These are phyloP conservation scores for Acacia melanoxylon DNA, from an alignment of 306 rosid genomes.

Conservation along the genomic window DNA sequence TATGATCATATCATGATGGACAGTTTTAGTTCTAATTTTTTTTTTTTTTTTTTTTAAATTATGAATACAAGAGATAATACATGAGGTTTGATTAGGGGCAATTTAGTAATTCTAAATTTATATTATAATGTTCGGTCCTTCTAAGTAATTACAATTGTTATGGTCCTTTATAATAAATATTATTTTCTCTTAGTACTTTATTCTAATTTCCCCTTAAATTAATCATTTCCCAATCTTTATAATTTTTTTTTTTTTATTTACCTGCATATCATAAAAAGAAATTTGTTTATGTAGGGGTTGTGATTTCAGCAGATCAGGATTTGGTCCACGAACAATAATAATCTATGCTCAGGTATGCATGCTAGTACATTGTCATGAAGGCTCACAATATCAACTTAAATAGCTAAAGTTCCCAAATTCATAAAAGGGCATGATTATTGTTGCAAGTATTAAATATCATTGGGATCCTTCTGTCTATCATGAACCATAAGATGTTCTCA, in stretches of 20 bases:
- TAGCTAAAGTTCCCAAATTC: constrained; percentile 24
- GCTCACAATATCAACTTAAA: neutral
- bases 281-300: constrained; percentile 56
- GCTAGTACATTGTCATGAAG: constrained; percentile 27
- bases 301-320: constrained; percentile 96
- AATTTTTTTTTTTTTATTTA: neutral
- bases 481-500: constrained; percentile 9
- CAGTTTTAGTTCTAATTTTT: too few species aligned
- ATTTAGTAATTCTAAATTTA: too few species aligned
- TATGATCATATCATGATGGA: too few species aligned
- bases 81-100: too few species aligned
- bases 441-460: constrained; percentile 19
- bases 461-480: constrained; percentile 17
- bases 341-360: constrained; percentile 88
- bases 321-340: constrained; percentile 96
- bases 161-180: too few species aligned
- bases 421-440: constrained; percentile 26
- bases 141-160: too few species aligned
- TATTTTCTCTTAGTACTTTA: too few species aligned
- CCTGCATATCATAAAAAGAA: constrained; percentile 27
- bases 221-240: constrained; percentile 19
- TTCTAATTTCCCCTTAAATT: too few species aligned
- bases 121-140: too few species aligned
- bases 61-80: too few species aligned
- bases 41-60: too few species aligned